Evolutionary conservation across 768 basidiomycete genomes (phyloP), one percentile per base, ranked within the genome.

Genomic region (Hygrocybe coccinea): DNA sequence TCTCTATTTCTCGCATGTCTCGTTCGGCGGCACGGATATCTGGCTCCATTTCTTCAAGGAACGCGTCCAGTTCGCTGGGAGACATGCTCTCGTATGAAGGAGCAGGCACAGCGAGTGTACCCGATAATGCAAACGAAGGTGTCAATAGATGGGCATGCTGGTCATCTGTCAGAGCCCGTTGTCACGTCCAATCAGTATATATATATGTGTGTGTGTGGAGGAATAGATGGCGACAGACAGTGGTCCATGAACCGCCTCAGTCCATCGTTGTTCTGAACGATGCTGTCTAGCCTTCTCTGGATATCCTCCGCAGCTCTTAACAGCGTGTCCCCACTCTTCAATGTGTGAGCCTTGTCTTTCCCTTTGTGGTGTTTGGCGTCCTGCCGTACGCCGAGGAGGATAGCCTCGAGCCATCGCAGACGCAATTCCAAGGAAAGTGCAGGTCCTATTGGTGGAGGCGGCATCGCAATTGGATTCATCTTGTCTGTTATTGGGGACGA

Each of bases 11-110:
- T 36, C 79, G 80, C 78, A 91, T 81, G 61, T 91, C 89, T 7
- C 86, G 80, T 61, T 92, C 91, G 9, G 89, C 90, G 33, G 83
- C 80, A 29, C 90, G 88, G 50, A 92, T 83, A 50, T 93, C 91
- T 3, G 83, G 80, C 60, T 91, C 91, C 84, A 92, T 87, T 63
- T 93, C 90, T 0, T 77, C 69, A 9, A 91, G 69, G 54, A 88
- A 76, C 0, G 85, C 84, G 38, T 88, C 86, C 7, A 91, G 71
- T 61, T 88, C 88, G 55, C 79, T 79, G 0, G 81, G 64, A 0
- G 85, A 76, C 83, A 91, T 84, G 36, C 77, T 77, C 51, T 81
- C 81, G 55, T 86, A 87, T 22, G 82, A 68, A 6, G 84, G 80
- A 1, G 70, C 60, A 4, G 76, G 68, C 14, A 74, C 75, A 1